These are phyloP conservation scores for Nephromyces sp. DNA, from an alignment of 169 alveolate species.

Conservation along the genomic window DNA sequence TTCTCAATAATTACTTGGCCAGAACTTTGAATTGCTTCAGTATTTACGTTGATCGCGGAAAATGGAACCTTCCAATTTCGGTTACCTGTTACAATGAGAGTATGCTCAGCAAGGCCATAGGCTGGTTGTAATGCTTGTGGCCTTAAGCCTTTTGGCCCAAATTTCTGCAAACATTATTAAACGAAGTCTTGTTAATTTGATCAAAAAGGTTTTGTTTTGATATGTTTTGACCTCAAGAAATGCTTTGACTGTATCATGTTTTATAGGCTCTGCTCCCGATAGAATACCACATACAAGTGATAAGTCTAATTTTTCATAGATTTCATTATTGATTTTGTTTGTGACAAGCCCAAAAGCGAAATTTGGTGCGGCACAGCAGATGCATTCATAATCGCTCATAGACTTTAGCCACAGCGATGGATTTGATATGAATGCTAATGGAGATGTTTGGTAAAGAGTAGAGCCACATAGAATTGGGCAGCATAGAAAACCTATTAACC, in stretches of 20 bases:
- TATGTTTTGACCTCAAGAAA: slow-evolving; percentile 28
- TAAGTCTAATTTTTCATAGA: slow-evolving; percentile 34
- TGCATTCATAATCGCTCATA: slow-evolving; percentile 45
- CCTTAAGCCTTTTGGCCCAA: slow-evolving; percentile 32
- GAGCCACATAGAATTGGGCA: slow-evolving; percentile 48
- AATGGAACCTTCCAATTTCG: background rate
- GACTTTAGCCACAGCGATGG: slow-evolving; percentile 53
- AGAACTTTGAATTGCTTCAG: background rate
- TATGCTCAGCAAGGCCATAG: slow-evolving; percentile 50
- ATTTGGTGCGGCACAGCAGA: slow-evolving; percentile 53
- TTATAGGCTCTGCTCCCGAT: slow-evolving; percentile 58
- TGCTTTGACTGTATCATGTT: slow-evolving; percentile 38
- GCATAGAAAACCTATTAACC: slow-evolving; percentile 51
- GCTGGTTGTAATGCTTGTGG: slow-evolving; percentile 42
- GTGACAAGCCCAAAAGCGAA: slow-evolving; percentile 53
- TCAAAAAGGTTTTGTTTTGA: too few relatives aligned
- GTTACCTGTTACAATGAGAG: slow-evolving; percentile 35
- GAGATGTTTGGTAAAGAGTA: slow-evolving; percentile 50
- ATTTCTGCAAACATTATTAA: slow-evolving; percentile 10
- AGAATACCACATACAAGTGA: slow-evolving; percentile 41
- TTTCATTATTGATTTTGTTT: slow-evolving; percentile 39
- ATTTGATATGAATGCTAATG: slow-evolving; percentile 51
- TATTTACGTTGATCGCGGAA: background rate
- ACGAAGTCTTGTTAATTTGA: background rate
- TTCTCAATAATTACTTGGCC: background rate